A percentile compares a stretch with the other conserved stretches of the same genome.
Evolutionary conservation across 345 rosid species (phyloP).

Genomic region (Hypericum perforatum): DNA sequence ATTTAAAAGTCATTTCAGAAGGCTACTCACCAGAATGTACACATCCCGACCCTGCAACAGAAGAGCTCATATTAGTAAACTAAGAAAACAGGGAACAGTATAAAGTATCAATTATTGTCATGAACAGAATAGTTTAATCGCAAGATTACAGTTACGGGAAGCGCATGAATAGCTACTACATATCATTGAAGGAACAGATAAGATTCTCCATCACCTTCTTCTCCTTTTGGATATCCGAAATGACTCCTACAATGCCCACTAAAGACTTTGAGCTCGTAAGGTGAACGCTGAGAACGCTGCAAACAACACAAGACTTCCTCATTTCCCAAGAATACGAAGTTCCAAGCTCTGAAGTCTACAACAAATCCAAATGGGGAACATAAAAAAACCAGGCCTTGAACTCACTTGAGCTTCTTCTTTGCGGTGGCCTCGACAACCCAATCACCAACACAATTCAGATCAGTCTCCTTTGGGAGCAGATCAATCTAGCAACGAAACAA

Average conservation of each 20-base stretch:
- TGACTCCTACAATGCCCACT: slow-evolving; percentile 70
- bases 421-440: slow-evolving; percentile 86
- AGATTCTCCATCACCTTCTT: slow-evolving; percentile 46
- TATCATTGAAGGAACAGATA: neutral
- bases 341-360: neutral
- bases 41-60: slow-evolving; percentile 91
- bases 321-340: slow-evolving; percentile 7
- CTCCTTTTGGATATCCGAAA: slow-evolving; percentile 88
- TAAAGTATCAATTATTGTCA: no score
- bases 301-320: slow-evolving; percentile 9
- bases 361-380: neutral
- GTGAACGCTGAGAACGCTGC: slow-evolving; percentile 78
- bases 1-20: slow-evolving; percentile 16
- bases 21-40: slow-evolving; percentile 78
- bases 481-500: slow-evolving; percentile 42
- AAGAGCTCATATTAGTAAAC: slow-evolving; percentile 15
- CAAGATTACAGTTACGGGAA: no score
- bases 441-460: slow-evolving; percentile 88
- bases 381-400: slow-evolving; percentile 2
- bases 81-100: slow-evolving; percentile 4
- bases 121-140: no score
- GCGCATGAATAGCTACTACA: no score
- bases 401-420: slow-evolving; percentile 84
- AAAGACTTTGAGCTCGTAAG: slow-evolving; percentile 91
- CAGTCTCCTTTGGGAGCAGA: slow-evolving; percentile 89